A percentile compares a stretch with the other conserved stretches of the same genome.
Evolutionary conservation across 108 stramenopile species (phyloP).

Genomic region (Fistulifera pelliculosa): DNA sequence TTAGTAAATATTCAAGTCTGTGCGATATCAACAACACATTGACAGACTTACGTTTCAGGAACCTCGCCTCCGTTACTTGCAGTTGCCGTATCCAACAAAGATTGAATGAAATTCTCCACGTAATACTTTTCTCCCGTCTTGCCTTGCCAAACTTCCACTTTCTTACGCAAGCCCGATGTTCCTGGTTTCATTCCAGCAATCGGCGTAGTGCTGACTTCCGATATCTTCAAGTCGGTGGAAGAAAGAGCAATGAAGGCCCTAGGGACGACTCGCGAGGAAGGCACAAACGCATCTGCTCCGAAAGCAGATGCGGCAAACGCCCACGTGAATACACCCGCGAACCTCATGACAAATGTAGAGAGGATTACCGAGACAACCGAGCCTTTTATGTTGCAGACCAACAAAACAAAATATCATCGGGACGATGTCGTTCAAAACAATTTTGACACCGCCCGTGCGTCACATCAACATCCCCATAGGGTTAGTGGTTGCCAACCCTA

Average conservation of each 20-base stretch:
- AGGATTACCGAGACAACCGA: no score
- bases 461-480: no score
- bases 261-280: no score
- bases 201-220: constrained; percentile 51
- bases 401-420: no score
- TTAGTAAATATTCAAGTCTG: background rate
- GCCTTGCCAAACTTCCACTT: constrained; percentile 83
- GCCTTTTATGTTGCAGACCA: no score
- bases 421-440: no score
- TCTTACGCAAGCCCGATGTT: constrained; percentile 96
- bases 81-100: constrained; percentile 79
- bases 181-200: constrained; percentile 84
- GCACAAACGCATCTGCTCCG: no score
- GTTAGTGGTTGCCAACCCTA: no score
- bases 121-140: constrained; percentile 52
- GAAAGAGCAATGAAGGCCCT: background rate
- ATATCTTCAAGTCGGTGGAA: background rate
- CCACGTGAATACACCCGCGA: no score
- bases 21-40: background rate
- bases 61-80: constrained; percentile 64
- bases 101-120: constrained; percentile 97
- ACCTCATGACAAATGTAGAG: no score
- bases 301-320: no score
- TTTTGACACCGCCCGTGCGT: no score
- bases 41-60: constrained; percentile 69